Evolutionary conservation across 1,284 basidiomycete species (phyloP).

Genomic region (Hymenochaete sp.): DNA sequence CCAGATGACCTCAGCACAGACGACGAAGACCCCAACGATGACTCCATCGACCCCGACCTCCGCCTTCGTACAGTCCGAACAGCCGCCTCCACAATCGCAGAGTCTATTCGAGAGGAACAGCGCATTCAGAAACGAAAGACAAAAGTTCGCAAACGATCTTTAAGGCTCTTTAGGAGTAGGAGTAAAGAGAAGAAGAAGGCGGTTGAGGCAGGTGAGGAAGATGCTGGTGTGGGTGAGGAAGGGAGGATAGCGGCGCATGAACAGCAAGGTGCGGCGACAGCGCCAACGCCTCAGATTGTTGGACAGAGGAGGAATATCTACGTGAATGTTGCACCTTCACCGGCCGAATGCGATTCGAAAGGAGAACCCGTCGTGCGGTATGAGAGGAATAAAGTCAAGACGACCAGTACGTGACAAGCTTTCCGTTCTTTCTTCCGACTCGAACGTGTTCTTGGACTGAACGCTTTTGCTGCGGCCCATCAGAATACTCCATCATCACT

Average conservation of each 20-base stretch:
- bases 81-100: constrained; percentile 80
- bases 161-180: constrained; percentile 18
- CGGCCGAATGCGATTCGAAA: constrained; percentile 54
- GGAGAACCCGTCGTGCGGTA: constrained; percentile 78
- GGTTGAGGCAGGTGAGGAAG: constrained; percentile 20
- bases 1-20: constrained; percentile 29
- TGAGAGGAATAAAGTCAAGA: constrained; percentile 90
- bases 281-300: constrained; percentile 29
- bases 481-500: constrained; percentile 86
- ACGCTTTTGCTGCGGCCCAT: constrained; percentile 16
- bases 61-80: constrained; percentile 83
- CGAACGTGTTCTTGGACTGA: not conserved
- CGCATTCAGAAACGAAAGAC: constrained; percentile 59
- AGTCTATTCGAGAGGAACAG: constrained; percentile 72
- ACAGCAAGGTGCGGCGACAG: not conserved
- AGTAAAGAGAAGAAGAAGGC: constrained; percentile 41
- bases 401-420: constrained; percentile 61
- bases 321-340: constrained; percentile 63
- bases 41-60: constrained; percentile 72
- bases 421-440: constrained; percentile 6
- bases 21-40: constrained; percentile 47
- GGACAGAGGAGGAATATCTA: constrained; percentile 69
- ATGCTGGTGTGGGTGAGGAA: too few species aligned
- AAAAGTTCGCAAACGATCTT: constrained; percentile 42
- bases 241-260: too few species aligned